Evolutionary conservation across 2,329 filamentous ascomycete species (phyloP), one percentile per base, ranked within the genome.

Genomic region (Colletotrichum costaricense): DNA sequence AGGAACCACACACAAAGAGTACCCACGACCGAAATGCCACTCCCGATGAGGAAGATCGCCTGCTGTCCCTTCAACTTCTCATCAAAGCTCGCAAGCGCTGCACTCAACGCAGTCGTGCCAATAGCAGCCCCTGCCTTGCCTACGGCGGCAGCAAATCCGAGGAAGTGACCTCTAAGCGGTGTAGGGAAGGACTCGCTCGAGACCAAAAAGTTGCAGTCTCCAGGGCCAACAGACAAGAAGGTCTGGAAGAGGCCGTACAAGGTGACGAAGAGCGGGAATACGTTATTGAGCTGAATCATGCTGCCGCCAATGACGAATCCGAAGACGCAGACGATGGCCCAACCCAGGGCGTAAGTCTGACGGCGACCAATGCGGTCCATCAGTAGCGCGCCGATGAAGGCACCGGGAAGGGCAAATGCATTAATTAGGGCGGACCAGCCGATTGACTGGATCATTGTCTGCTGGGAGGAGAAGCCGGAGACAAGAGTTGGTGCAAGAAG

Each of bases 101-200:
- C 69, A 16, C 69, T 64, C n/a, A 72, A n/a, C 2, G 65, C 69
- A 38, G 78, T 78, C 0, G 86, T 88, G 0, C 87, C 87, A 8
- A 89, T 78, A 0, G 87, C 87, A 0, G 86, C 87, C 0, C 87
- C 87, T 0, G 86, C 83, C 75, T 89, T 88, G 0, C 87, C 87
- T 12, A 88, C 77, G 0, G 86, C 87, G 0, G 87, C 86, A 1
- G 85, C 86, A 9, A 88, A 77, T 0, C 87, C 86, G 42, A 88
- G 87, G 67, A 86, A 87, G 14, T 84, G 86, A 0, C 87, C 87
- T 11, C 87, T 81, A 0, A 88, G 84, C 0, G 86, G 84, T 0
- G 87, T 88, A 0, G 87, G 84, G 72, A 87, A 89, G 1, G 84
- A 82, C 76, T 89, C 87, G 5, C 84, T 86, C 1, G 84, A 86